These are phyloP conservation scores for Nepenthes alata DNA, from an alignment of 179 eudicot genomes.

Conservation along the genomic window DNA sequence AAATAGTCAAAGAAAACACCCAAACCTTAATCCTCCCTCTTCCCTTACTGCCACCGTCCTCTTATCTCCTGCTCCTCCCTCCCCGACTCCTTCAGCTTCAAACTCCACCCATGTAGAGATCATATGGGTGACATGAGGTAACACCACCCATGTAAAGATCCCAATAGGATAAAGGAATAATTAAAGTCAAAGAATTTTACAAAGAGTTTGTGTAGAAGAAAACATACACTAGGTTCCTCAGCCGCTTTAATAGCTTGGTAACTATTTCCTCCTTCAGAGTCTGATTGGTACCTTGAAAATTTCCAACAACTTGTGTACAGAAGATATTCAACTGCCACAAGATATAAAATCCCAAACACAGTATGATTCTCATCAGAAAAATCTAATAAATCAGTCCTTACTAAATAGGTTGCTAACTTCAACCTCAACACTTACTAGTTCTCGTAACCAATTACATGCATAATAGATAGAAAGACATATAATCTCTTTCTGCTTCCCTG, in stretches of 20 bases:
- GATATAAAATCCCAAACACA: not conserved
- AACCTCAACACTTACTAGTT: slow-evolving; percentile 30
- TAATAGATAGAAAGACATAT: slow-evolving; percentile 39
- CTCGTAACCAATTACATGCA: slow-evolving; percentile 59
- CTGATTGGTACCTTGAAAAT: slow-evolving; percentile 30
- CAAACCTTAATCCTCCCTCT: no score
- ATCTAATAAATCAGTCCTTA: not conserved
- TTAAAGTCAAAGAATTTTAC: not conserved
- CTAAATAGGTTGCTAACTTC: not conserved
- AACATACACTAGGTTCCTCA: slow-evolving; percentile 54
- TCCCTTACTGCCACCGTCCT: no score
- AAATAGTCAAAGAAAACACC: no score
- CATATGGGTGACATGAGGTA: no score
- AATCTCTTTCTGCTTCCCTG: slow-evolving; percentile 37
- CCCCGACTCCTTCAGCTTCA: no score
- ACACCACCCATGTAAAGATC: no score
- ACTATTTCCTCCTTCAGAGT: slow-evolving; percentile 35
- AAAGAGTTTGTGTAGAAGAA: not conserved
- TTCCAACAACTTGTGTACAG: slow-evolving; percentile 40
- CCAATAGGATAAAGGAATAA: no score
- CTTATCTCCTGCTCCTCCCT: no score
- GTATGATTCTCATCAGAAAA: not conserved
- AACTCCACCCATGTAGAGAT: no score
- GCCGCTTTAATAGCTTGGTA: slow-evolving; percentile 39
- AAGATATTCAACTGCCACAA: slow-evolving; percentile 38